Base-by-base conservation (phyloP, 2,329 filamentous ascomycete genomes). In the Xenoacremonium recifei region DNA sequence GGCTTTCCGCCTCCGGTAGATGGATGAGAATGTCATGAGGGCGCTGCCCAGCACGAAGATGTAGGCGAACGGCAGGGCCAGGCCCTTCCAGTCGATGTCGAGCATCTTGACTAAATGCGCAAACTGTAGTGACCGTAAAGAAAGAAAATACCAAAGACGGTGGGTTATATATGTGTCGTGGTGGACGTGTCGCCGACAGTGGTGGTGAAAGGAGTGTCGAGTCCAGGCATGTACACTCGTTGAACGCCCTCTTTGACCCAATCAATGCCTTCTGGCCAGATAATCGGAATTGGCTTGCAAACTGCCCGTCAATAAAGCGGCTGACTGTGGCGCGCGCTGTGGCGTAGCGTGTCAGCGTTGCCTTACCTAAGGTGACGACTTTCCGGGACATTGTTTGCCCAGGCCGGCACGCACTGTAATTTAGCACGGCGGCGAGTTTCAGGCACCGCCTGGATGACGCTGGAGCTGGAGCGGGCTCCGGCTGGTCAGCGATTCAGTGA, bases 1-100 rank as follows among this genome's bases (percentile, higher is more conserved):
- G 55, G 87, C 84, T 79, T 96, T 93, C 67, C 93, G 83, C 71
- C 93, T 92, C 59, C 92, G 85, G 70, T 97, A 97, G 49, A 97
- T 82, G 42, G 82, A 88, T 35, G 89, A 95, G 71, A 99, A 99
- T 51, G 89, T 93, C 63, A 87, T 85, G 55, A 99, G 80, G 25
- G 90, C 92, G 59, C 90, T 89, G 60, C 88, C 77, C 41, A 99
- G 84, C 45, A 97, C 87, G 55, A 82, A 77, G 45, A 99, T 77
- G 70, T 99, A 99, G 70, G 89, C 85, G 62, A 96, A 80, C 46
- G 93, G 92, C 59, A 96, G 81, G 61, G 82, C 75, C 48, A 97
- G 84, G 70, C 87, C 86, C 69, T 87, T 72, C 89, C 89, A 95
- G 76, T 95, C 81, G 53, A 84, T 66, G 49, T 70, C 66, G 54